Conservation (phyloP, 495 filamentous ascomycete genomes). For the Tuber calosporum region DNA sequence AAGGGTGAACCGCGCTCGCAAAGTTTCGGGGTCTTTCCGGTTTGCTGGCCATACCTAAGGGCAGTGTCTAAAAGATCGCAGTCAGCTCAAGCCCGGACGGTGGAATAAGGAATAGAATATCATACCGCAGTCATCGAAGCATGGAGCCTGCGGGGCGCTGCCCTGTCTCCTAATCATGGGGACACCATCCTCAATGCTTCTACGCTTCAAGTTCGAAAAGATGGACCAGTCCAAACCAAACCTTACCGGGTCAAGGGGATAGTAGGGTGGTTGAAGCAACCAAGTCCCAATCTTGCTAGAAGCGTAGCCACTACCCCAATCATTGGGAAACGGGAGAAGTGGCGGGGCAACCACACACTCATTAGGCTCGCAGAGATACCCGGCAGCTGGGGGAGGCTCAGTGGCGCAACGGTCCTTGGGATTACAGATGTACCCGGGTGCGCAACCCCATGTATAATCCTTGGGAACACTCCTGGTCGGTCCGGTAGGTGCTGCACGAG, state of each 20-base stretch:
- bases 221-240: constrained; percentile 60
- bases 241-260: constrained; percentile 55
- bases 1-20: constrained; percentile 11
- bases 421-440: constrained; percentile 56
- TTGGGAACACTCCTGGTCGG: constrained; percentile 40
- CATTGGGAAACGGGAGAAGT: constrained; percentile 33
- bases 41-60: constrained; percentile 8
- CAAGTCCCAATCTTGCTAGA: constrained; percentile 47
- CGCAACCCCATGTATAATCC: constrained; percentile 55
- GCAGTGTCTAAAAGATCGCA: constrained; percentile 11
- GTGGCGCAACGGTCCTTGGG: constrained; percentile 44
- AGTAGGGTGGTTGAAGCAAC: constrained; percentile 53
- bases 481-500: constrained; percentile 32
- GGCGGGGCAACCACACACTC: constrained; percentile 51
- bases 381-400: constrained; percentile 46
- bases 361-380: constrained; percentile 51
- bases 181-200: constrained; percentile 25
- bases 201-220: constrained; percentile 44
- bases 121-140: constrained; percentile 32
- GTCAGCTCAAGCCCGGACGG: neutral
- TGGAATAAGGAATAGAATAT: neutral
- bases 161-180: constrained; percentile 15
- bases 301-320: constrained; percentile 43
- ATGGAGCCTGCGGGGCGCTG: neutral
- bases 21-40: constrained; percentile 21